Evolutionary conservation across 2,329 filamentous ascomycete genomes (phyloP), one percentile per base, ranked within the genome.

Genomic region (Epicoccum nigrum): DNA sequence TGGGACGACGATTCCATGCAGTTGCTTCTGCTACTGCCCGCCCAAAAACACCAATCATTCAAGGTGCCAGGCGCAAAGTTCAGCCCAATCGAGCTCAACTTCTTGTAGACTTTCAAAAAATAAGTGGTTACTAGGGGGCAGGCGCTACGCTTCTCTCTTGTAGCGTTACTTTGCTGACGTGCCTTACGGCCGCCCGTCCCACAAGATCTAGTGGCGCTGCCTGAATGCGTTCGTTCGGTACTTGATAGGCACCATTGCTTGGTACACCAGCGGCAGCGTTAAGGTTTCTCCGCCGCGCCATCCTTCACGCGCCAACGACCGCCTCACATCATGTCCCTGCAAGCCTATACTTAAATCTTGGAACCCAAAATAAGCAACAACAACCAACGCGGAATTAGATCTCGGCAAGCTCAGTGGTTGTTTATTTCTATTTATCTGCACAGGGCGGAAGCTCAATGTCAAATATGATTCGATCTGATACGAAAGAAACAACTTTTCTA

Each of bases 191-290:
- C 46, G 35, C 30, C 34, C 23, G 55, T 55, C 45, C 45, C 40
- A 51, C 47, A 43, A 45, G 15, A 15, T 32, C 16, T 25, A 42
- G 40, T 44, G 53, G 41, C 50, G 44, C 38, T 33, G 38, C 40
- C 34, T 17, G 27, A 21, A 43, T 40, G 31, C 42, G 39, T 15
- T 40, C 40, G 48, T 50, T 30, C 39, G 43, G 53, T 49, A 50
- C 33, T 35, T 38, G 45, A 55, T 55, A 52, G 42, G 40, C 33
- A 32, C 46, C 56, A 63, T 64, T 54, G n/a, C n/a, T n/a, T n/a
- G 55, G 60, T 60, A 57, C 56, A 51, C 56, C 57, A 45, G 44
- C 47, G 47, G 56, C 57, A 56, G 9, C 44, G 35, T 59, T 54
- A 54, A 53, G 44, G 47, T 55, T 61, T 54, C 53, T 46, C 51